Percentiles rank a stretch among this genome's conserved stretches.
Conservation (phyloP, 192 early-diverging fungal species). For the Oehlia diaphana region DNA sequence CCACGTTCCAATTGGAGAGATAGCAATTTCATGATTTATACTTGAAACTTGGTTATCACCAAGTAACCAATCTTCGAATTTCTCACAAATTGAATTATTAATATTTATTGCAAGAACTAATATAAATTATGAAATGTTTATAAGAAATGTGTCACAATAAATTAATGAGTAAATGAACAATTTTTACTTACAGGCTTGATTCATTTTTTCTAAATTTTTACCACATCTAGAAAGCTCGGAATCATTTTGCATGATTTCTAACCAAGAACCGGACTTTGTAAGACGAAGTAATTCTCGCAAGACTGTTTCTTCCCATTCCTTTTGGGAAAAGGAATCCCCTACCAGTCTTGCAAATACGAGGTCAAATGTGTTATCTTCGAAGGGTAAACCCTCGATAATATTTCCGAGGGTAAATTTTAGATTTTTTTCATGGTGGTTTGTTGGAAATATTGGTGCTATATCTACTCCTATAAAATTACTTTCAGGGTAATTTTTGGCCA, state of each 20-base stretch:
- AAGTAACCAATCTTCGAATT: neutral
- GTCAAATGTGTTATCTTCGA: slow-evolving; percentile 12
- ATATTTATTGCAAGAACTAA: neutral
- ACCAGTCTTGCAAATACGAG: neutral
- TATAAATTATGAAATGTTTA: neutral
- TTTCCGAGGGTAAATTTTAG: neutral
- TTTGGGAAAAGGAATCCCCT: neutral
- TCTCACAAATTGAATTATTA: neutral
- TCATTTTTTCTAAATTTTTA: neutral
- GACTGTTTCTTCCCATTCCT: neutral
- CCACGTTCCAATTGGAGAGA: neutral
- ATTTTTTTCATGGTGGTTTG: neutral
- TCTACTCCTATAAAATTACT: neutral
- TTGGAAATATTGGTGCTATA: neutral
- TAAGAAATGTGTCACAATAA: neutral
- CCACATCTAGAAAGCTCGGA: neutral
- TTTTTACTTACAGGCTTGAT: neutral
- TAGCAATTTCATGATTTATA: neutral
- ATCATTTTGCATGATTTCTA: neutral
- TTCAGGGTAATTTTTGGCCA: neutral
- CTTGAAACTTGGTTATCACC: neutral
- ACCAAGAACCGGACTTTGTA: too few relatives aligned
- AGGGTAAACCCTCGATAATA: neutral
- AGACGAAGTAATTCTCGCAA: neutral
- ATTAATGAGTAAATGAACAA: neutral